Conservation (phyloP, 345 rosid species). For the Hibiscus syriacus region DNA sequence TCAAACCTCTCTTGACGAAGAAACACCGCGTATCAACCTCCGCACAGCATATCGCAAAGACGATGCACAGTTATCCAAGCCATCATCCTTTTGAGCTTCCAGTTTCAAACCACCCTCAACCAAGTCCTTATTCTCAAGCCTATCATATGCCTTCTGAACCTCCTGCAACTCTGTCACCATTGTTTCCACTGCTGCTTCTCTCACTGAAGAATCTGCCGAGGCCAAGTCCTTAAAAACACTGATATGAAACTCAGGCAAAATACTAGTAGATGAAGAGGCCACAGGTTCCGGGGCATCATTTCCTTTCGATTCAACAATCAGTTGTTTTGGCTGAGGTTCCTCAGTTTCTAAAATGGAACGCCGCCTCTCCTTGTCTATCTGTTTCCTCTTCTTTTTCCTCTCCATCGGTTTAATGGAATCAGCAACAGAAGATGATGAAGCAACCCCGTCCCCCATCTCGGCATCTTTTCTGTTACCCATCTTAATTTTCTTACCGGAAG, state of each 20-base stretch:
- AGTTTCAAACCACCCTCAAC: slow-evolving; percentile 47
- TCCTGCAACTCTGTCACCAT: slow-evolving; percentile 55
- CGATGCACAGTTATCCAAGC: slow-evolving; percentile 74
- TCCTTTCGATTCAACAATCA: slow-evolving; percentile 15
- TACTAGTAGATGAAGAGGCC: slow-evolving; percentile 21
- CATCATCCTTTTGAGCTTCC: slow-evolving; percentile 86
- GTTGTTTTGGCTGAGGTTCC: slow-evolving; percentile 20
- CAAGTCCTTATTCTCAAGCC: slow-evolving; percentile 38
- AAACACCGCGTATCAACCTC: slow-evolving; percentile 82
- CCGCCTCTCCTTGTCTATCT: slow-evolving; percentile 61
- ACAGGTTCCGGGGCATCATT: slow-evolving; percentile 16
- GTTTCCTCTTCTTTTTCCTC: slow-evolving; percentile 68
- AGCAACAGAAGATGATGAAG: slow-evolving; percentile 18
- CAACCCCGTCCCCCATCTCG: slow-evolving; percentile 14
- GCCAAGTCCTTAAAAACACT: slow-evolving; percentile 64
- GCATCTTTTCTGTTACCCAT: slow-evolving; percentile 16
- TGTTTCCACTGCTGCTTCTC: slow-evolving; percentile 58
- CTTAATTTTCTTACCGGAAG: slow-evolving; percentile 40
- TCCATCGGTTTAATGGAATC: slow-evolving; percentile 58
- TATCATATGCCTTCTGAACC: slow-evolving; percentile 62
- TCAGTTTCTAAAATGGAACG: slow-evolving; percentile 21
- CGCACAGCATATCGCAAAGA: slow-evolving; percentile 74
- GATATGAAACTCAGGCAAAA: slow-evolving; percentile 56
- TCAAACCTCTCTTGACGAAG: slow-evolving; percentile 88
- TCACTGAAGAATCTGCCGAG: slow-evolving; percentile 39